Evolutionary conservation across 1,139 yeast species (phyloP), one percentile per base, ranked within the genome.

Genomic region (Pichia inconspicua): DNA sequence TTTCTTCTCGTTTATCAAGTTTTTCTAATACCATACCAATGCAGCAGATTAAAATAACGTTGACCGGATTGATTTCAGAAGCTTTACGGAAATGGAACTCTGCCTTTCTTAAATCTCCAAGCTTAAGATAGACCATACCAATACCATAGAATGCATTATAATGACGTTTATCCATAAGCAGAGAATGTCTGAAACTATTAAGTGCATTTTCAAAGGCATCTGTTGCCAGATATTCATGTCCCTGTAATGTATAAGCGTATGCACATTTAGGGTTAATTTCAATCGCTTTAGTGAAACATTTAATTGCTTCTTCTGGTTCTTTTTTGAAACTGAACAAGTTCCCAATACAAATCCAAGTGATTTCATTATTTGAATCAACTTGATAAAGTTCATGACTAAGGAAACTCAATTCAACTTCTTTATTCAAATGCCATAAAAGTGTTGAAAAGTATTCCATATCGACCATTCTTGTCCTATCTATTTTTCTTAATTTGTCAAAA

Each of bases 121-220:
- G 69, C 58, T 89, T 86, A 64, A 89, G 75, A 64, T 84, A 86
- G 39, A 90, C 95, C 95, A 89, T 89, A 8, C 98, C 98, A 51
- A 94, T 77, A 25, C 98, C 98, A 61, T 92, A 94, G 61, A 92
- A 80, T 0, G 98, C 97, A 66, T 92, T 92, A 65, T 90, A 92
- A 64, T 89, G 97, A 50, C 92, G 74, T 44, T 83, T 74, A 60
- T 92, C 96, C 42, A 82, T 74, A 17, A 84, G 69, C 42, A 92
- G 73, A 10, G 97, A 94, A 53, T 75, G 72, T 39, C 97, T 69
- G 72, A 89, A 94, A 54, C 87, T 80, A 52, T 84, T 88, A 54
- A 86, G 75, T 0, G 98, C 97, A 66, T 82, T 79, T 62, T 90
- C 97, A 66, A 84, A 87, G 44, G 95, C 89, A 66, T 94, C 98